Conservation (phyloP, 106 monocot species). For the Alisma plantagoaquatica region DNA sequence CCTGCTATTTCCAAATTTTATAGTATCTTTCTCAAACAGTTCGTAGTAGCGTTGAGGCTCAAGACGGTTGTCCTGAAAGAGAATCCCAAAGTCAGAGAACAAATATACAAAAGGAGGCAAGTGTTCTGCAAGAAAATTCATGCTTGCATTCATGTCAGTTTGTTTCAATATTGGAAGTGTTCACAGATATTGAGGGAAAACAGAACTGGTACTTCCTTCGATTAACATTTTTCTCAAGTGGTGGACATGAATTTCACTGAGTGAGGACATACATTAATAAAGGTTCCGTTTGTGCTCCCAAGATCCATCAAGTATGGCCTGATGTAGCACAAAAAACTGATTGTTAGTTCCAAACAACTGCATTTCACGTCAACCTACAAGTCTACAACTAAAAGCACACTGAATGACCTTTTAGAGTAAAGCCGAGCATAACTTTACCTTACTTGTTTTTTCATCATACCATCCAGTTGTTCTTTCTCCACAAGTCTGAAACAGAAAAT, state of each 20-base stretch:
- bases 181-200: background rate
- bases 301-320: slow-evolving; percentile 99
- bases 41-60: slow-evolving; percentile 83
- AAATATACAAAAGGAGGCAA: background rate
- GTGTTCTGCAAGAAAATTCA: too few species aligned
- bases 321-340: slow-evolving; percentile 10
- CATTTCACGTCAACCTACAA: too few species aligned
- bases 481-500: slow-evolving; percentile 45
- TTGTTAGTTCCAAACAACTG: background rate
- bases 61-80: slow-evolving; percentile 52
- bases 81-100: background rate
- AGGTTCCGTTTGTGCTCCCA: slow-evolving; percentile 96
- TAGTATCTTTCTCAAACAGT: slow-evolving; percentile 76
- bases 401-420: too few species aligned
- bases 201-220: too few species aligned
- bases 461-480: slow-evolving; percentile 79
- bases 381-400: too few species aligned
- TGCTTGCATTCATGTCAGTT: too few species aligned
- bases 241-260: too few species aligned
- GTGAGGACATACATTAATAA: slow-evolving; percentile 82
- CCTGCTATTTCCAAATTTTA: slow-evolving; percentile 87
- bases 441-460: slow-evolving; percentile 56
- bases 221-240: too few species aligned
- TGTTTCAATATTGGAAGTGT: too few species aligned
- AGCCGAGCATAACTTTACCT: slow-evolving; percentile 39